These are phyloP conservation scores for Ogataea parapolymorpha DNA, from an alignment of 805 yeast species.

Conservation along the genomic window DNA sequence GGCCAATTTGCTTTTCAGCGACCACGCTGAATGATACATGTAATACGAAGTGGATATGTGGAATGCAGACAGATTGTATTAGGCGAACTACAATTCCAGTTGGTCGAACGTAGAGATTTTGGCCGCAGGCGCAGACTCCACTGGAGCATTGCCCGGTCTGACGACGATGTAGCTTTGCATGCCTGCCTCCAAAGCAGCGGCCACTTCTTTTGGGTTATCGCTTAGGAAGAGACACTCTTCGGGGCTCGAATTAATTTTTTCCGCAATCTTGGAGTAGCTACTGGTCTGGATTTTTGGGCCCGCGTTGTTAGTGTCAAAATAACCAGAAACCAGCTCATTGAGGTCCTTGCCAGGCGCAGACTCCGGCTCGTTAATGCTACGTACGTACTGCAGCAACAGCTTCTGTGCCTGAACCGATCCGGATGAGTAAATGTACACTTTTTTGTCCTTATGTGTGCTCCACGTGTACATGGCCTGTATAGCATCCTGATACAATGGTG, in stretches of 20 bases:
- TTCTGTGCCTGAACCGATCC: slow-evolving; percentile 89
- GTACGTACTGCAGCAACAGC: slow-evolving; percentile 65
- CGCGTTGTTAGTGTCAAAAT: slow-evolving; percentile 81
- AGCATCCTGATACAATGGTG: slow-evolving; percentile 78
- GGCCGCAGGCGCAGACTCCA: slow-evolving; percentile 19
- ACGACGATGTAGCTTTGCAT: slow-evolving; percentile 54
- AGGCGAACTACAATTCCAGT: slow-evolving; percentile 2
- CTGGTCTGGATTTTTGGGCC: slow-evolving; percentile 61
- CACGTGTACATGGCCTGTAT: slow-evolving; percentile 49
- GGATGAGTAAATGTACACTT: slow-evolving; percentile 75
- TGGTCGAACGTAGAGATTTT: slow-evolving; percentile 7
- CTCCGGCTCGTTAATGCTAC: slow-evolving; percentile 27
- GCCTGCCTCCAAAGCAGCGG: slow-evolving; percentile 70
- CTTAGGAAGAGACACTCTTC: slow-evolving; percentile 56
- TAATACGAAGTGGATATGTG: neutral
- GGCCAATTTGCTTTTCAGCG: slow-evolving; percentile 82
- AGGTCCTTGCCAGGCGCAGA: slow-evolving; percentile 40
- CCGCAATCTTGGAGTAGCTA: slow-evolving; percentile 60
- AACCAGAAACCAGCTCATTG: slow-evolving; percentile 54
- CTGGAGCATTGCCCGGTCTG: slow-evolving; percentile 71
- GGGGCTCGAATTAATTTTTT: slow-evolving; percentile 10
- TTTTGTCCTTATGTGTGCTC: slow-evolving; percentile 27
- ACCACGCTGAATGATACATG: slow-evolving; percentile 36
- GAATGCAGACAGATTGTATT: neutral
- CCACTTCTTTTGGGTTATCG: slow-evolving; percentile 75